Percentiles rank a stretch among this genome's conserved stretches.
Conservation (phyloP, 352 stramenopile genomes). For the Aphanomyces stellatus region DNA sequence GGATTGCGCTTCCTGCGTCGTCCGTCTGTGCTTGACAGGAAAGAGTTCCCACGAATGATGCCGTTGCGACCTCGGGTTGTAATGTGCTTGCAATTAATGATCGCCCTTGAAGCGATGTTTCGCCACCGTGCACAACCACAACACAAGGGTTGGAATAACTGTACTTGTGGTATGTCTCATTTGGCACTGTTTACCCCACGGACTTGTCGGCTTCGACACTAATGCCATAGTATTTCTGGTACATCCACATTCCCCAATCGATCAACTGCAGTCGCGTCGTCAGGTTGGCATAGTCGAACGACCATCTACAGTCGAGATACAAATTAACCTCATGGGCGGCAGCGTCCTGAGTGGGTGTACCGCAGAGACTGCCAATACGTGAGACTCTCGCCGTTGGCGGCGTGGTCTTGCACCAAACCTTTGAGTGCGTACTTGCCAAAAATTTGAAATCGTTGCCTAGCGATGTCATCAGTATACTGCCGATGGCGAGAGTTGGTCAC, state of each 20-base stretch:
- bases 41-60: neutral
- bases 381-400: neutral
- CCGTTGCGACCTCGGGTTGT: neutral
- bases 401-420: conserved; percentile 24
- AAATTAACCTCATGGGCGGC: no score
- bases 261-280: conserved; percentile 46
- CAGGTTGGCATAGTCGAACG: conserved; percentile 59
- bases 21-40: neutral
- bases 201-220: neutral
- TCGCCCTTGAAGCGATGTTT: neutral
- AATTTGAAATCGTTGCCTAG: conserved; percentile 61
- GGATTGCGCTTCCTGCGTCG: neutral
- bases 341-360: neutral
- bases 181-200: neutral
- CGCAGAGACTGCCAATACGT: neutral
- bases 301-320: conserved; percentile 28
- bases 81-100: neutral
- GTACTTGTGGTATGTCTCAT: no score
- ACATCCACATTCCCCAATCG: conserved; percentile 38
- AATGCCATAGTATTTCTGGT: conserved; percentile 26
- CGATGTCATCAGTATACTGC: neutral
- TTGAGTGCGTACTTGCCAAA: conserved; percentile 66
- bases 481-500: conserved; percentile 20
- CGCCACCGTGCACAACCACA: neutral
- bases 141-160: no score